Conservation (phyloP, 1,284 basidiomycete genomes). For the Meira miltonrushii region DNA sequence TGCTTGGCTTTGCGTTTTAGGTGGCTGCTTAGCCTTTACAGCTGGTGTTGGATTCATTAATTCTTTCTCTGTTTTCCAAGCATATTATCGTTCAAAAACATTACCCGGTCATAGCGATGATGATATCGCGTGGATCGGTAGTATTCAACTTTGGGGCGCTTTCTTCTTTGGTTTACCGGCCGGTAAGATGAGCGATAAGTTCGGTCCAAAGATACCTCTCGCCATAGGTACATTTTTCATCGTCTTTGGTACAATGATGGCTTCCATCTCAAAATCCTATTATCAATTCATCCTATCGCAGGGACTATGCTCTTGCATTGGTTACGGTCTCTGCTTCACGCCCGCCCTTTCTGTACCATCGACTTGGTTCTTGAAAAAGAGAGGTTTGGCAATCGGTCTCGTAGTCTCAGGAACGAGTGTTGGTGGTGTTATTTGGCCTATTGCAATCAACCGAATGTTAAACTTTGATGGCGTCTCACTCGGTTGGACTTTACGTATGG, state of each 20-base stretch:
- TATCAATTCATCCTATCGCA: background rate
- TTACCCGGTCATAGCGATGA: background rate
- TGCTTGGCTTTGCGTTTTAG: slow-evolving; percentile 4
- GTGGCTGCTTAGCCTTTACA: background rate
- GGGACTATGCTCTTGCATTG: background rate
- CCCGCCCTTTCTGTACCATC: background rate
- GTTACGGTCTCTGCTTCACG: background rate
- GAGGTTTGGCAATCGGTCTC: background rate
- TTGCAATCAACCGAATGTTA: background rate
- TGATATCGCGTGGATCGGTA: slow-evolving; percentile 1
- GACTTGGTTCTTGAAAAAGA: background rate
- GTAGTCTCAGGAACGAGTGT: slow-evolving; percentile 1
- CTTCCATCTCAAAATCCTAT: background rate
- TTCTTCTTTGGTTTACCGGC: background rate
- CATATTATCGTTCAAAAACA: background rate
- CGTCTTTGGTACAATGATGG: slow-evolving; percentile 3
- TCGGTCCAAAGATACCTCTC: background rate
- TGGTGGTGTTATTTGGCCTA: slow-evolving; percentile 3
- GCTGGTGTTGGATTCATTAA: background rate
- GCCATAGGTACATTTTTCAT: background rate
- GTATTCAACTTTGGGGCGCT: background rate
- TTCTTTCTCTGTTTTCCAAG: background rate
- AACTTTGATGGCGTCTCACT: background rate
- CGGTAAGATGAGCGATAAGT: background rate
- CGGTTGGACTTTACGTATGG: slow-evolving; percentile 1